Evolutionary conservation across 2,329 filamentous ascomycete genomes (phyloP).

Genomic region (Fusarium citri): DNA sequence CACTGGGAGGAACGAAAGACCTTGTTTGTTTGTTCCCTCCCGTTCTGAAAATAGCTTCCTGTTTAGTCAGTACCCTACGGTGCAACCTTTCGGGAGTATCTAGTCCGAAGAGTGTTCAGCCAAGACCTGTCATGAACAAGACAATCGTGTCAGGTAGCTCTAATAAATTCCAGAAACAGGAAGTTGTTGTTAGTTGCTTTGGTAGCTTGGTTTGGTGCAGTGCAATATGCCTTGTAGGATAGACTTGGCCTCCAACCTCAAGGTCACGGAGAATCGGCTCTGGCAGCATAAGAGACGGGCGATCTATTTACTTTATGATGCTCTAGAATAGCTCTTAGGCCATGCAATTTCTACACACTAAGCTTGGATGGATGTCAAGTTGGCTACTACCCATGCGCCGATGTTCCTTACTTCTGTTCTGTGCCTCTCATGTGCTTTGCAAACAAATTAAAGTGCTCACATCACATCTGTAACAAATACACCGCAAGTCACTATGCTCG

Average conservation of each 20-base stretch:
- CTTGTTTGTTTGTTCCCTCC: background rate
- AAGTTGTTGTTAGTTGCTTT: background rate
- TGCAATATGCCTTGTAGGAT: background rate
- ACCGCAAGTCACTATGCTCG: conserved; percentile 13
- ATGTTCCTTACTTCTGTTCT: conserved; percentile 12
- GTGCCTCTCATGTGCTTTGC: conserved; percentile 13
- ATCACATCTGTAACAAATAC: background rate
- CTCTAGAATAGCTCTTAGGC: background rate
- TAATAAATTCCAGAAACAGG: background rate
- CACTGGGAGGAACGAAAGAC: background rate
- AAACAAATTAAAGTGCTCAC: conserved; percentile 17
- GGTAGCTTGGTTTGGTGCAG: background rate
- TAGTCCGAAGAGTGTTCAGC: background rate
- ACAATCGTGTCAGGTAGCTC: background rate
- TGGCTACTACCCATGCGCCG: background rate
- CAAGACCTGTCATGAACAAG: background rate
- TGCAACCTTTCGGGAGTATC: background rate
- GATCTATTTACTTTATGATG: background rate
- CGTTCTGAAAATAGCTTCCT: conserved; percentile 1
- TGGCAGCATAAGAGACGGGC: background rate
- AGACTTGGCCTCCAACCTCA: background rate
- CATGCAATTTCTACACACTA: background rate
- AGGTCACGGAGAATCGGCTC: background rate
- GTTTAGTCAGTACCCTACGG: background rate
- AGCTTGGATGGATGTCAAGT: background rate